Evolutionary conservation across 169 alveolate genomes (phyloP), one percentile per base, ranked within the genome.

Genomic region (Eimeria maxima): DNA sequence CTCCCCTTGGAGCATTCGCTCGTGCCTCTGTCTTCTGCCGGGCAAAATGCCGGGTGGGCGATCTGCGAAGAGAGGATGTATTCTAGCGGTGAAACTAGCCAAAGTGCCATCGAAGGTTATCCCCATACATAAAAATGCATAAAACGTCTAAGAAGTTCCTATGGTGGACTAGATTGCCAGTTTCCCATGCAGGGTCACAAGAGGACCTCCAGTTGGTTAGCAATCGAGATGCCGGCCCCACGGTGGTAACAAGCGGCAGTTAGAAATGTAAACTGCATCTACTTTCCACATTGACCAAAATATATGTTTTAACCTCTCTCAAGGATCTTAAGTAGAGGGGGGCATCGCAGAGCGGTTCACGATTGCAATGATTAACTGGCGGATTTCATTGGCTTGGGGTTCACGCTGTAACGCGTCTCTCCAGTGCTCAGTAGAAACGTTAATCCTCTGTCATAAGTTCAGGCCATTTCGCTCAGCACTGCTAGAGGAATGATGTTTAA

Each of bases 151-250:
- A 53, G 63, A 16, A 16, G 11, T 16, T 53, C 11, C 0, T 16
- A 16, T 11, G 0, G 50, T 7, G 16, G 3, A 29, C 5, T 18
- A 14, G 6, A 20, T 24, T 50, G 55, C 13, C 29, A 3, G 50
- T 16, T 38, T n/a, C 83, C 33, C 10, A 38, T 3, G 55, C 55
- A 42, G 83, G 83, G 83, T 73, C 83, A 73, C 50, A 38, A 73
- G 16, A 38, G 29, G 29, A 73, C 24, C n/a, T 29, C 29, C 27
- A 73, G 27, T 14, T 38, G 16, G 83, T 29, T 33, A 38, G 83
- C 29, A 73, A 73, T 73, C 83, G 83, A 73, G 50, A 73, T 73
- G 83, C 53, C 55, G 53, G 83, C 53, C 83, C 88, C 88, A 45
- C 88, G 16, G 63, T 8, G 67, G 45, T 45, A 78, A 50, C 55